Conservation (phyloP, 257 asterid species). For the Solanum microdontum region DNA sequence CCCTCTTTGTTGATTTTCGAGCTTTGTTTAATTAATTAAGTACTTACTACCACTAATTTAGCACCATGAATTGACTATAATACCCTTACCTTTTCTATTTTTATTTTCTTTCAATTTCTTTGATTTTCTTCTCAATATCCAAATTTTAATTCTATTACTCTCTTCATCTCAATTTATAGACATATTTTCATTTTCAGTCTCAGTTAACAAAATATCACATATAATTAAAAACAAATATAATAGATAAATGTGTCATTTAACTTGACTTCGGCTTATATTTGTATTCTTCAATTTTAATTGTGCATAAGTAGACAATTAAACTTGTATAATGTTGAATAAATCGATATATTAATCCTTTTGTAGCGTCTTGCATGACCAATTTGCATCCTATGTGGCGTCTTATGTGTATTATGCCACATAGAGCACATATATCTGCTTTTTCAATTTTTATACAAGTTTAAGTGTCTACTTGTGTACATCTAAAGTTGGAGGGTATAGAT, state of each 20-base stretch:
- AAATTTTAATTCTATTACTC: neutral
- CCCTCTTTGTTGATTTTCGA: slow-evolving; percentile 45
- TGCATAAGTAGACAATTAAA: neutral
- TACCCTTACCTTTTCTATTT: neutral
- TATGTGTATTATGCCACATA: no score
- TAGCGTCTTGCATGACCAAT: neutral
- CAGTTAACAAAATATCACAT: neutral
- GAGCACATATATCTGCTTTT: no score
- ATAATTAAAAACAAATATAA: no score
- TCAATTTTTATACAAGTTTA: no score
- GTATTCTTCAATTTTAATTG: no score
- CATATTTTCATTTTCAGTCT: neutral
- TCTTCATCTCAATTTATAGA: no score
- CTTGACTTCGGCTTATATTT: no score
- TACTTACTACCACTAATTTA: neutral
- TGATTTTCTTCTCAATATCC: neutral
- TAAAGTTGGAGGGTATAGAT: no score
- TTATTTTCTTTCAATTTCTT: neutral
- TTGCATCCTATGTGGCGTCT: no score
- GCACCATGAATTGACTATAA: neutral
- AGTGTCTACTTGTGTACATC: no score
- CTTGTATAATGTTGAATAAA: neutral
- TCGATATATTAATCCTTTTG: neutral
- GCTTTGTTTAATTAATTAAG: neutral
- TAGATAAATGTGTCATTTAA: no score